phyloP scores from a whole-genome alignment of 1,284 basidiomycete genomes.

The Cerrena zonata region DNA sequence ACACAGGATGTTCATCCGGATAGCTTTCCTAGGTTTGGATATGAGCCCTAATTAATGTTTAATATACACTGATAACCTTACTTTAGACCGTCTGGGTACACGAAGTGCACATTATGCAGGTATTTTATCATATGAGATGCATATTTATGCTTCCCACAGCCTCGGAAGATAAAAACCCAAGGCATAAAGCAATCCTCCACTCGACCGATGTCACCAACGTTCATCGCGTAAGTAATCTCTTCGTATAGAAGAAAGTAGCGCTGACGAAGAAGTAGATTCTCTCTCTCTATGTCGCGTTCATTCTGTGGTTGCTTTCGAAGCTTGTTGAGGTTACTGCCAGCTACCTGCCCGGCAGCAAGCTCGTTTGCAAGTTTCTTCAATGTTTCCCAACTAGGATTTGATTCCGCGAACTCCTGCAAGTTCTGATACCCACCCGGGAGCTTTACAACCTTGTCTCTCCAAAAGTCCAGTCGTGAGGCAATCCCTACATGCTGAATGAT shows the following conservation, averaged over 20 bases:
- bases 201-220: conserved; percentile 32
- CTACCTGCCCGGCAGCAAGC: conserved; percentile 18
- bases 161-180: conserved; percentile 30
- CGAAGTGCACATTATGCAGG: conserved; percentile 24
- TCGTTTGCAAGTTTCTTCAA: conserved; percentile 16
- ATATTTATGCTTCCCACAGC: conserved; percentile 33
- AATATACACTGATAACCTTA: conserved; percentile 9
- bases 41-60: background rate
- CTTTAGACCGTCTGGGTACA: conserved; percentile 26
- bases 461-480: conserved; percentile 21
- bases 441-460: conserved; percentile 11
- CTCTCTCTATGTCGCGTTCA: conserved; percentile 19
- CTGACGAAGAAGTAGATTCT: conserved; percentile 23
- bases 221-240: conserved; percentile 28
- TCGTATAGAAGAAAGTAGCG: conserved; percentile 30
- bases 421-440: background rate
- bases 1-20: conserved; percentile 21
- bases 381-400: conserved; percentile 17
- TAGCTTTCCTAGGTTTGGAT: conserved; percentile 10
- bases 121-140: conserved; percentile 21
- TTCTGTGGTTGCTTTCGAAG: background rate
- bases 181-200: conserved; percentile 25
- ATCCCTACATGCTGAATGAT: conserved; percentile 26
- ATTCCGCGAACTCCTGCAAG: conserved; percentile 19
- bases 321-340: conserved; percentile 1